Evolutionary conservation across 2,329 filamentous ascomycete species (phyloP), one percentile per base, ranked within the genome.

Genomic region (Dothiorella sarmentorum): DNA sequence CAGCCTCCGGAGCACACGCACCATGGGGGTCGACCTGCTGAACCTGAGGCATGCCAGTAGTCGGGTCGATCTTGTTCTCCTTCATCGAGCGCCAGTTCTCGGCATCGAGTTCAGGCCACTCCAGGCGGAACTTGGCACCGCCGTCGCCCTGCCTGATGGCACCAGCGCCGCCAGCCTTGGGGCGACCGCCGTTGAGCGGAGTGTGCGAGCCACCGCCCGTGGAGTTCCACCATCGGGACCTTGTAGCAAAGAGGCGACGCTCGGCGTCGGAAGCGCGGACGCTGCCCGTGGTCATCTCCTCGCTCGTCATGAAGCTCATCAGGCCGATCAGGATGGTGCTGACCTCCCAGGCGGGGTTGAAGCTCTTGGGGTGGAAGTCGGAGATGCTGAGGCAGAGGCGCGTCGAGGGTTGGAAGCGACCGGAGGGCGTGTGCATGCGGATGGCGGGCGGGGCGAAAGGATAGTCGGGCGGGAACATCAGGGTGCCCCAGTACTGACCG

Each of bases 261-360:
- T 97, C 92, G 3, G 83, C 79, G 51, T 90, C 84, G 0, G 85
- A 88, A 17, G 87, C 90, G 5, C 87, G 87, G 27, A 99, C 85
- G 27, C 88, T 92, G 2, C 94, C 94, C 0, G 94, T 97, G 0
- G 94, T 99, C 89, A 97, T 97, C 78, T 99, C 94, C 70, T 99
- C 93, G 64, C 90, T 91, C 2, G 93, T 97, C 94, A 99, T 99
- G 76, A 99, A 99, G 37, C 89, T 95, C 62, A 97, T 80, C 26
- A 99, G 83, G 9, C 94, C 94, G 58, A 96, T 95, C 15, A 99
- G 79, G 63, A 99, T 99, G 0, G 94, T 99, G 57, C 89, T 93
- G 7, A 99, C 94, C 70, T 96, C 93, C 94, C 94, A 99, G 1
- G 94, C 92, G 2, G 94, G 94, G 72, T 99, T 99, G 80, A 97